Percentiles rank a stretch among this genome's conserved stretches.
phyloP scores from a whole-genome alignment of 2,329 filamentous ascomycete genomes.

The Exophiala mesophila region DNA sequence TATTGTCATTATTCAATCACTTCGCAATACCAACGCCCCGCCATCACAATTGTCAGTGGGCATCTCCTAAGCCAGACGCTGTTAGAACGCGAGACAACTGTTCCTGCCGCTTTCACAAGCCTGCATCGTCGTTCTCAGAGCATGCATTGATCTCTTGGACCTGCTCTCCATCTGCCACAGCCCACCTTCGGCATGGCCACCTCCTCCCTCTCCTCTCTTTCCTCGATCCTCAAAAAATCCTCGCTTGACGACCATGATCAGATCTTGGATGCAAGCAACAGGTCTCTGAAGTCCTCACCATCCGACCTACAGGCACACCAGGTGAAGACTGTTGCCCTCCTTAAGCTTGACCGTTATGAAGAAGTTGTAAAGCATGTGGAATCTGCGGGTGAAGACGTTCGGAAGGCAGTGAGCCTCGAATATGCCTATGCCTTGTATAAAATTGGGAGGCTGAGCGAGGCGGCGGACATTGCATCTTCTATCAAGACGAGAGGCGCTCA shows the following conservation, averaged over 20 bases:
- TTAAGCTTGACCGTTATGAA: conserved; percentile 61
- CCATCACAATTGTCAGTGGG: no score
- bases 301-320: conserved; percentile 53
- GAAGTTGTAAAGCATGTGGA: conserved; percentile 56
- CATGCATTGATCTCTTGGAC: background rate
- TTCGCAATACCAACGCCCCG: no score
- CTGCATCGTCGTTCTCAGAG: no score
- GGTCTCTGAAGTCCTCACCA: conserved; percentile 53
- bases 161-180: background rate
- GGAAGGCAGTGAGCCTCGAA: conserved; percentile 53
- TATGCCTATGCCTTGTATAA: conserved; percentile 63
- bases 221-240: conserved; percentile 52
- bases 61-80: no score
- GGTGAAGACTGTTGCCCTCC: conserved; percentile 54
- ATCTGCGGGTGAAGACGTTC: conserved; percentile 48
- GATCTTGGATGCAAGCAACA: conserved; percentile 55
- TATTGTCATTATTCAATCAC: no score
- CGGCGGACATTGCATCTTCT: conserved; percentile 47
- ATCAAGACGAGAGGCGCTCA: conserved; percentile 46
- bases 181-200: conserved; percentile 26
- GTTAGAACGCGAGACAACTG: no score
- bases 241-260: conserved; percentile 60
- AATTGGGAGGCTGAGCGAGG: conserved; percentile 50
- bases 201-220: conserved; percentile 45
- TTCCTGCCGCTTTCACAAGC: no score